Evolutionary conservation across 805 yeast genomes (phyloP).

Genomic region (Metschnikowia amazonensis): DNA sequence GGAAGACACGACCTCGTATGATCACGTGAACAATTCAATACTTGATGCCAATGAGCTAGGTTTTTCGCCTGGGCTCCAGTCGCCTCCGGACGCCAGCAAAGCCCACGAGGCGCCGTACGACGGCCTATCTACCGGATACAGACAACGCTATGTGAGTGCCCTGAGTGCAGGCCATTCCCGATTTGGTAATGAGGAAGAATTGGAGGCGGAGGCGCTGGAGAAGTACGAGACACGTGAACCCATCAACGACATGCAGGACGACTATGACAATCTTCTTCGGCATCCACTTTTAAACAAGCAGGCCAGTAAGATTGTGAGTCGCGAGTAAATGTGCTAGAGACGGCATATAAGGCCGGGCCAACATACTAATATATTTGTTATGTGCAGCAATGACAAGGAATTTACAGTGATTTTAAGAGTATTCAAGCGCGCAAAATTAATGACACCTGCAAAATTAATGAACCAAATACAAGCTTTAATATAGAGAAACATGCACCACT

Average conservation of each 20-base stretch:
- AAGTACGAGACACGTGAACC: neutral
- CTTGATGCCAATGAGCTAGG: slow-evolving; percentile 28
- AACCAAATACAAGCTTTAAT: no score
- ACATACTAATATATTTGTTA: no score
- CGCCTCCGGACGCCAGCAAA: neutral
- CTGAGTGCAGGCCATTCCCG: neutral
- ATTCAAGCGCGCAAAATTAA: no score
- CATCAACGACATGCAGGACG: neutral
- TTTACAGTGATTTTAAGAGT: no score
- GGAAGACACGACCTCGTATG: slow-evolving; percentile 29
- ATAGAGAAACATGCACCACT: no score
- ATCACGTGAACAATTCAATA: slow-evolving; percentile 23
- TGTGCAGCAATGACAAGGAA: no score
- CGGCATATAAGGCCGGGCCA: no score
- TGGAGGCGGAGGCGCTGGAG: neutral
- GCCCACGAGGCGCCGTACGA: neutral
- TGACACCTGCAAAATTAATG: no score
- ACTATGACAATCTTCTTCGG: slow-evolving; percentile 9
- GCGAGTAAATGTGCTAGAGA: neutral
- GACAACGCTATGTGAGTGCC: neutral
- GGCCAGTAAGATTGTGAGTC: slow-evolving; percentile 16
- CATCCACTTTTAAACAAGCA: slow-evolving; percentile 33
- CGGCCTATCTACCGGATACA: neutral
- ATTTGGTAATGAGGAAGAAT: neutral
- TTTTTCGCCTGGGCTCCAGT: slow-evolving; percentile 25